Evolutionary conservation across 2,329 filamentous ascomycete species (phyloP).

Genomic region (Botryotinia convoluta): DNA sequence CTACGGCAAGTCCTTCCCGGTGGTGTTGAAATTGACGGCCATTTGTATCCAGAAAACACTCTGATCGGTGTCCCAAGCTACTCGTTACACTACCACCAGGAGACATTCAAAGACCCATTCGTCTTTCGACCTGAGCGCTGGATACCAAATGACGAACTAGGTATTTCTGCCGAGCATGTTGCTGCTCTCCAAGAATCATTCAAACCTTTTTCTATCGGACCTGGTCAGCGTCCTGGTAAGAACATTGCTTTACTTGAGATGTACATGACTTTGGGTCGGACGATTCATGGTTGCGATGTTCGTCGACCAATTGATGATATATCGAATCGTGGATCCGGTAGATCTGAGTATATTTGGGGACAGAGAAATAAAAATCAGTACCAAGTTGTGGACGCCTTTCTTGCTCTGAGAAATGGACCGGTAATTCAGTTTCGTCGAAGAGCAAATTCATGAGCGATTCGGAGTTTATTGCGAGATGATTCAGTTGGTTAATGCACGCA

Average conservation of each 20-base stretch:
- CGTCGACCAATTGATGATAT: not conserved
- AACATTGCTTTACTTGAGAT: conserved; percentile 25
- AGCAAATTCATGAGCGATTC: not conserved
- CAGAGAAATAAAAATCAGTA: conserved; percentile 10
- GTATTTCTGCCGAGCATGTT: conserved; percentile 23
- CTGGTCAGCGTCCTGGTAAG: conserved; percentile 20
- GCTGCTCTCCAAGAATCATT: conserved; percentile 12
- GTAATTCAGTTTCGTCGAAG: conserved; percentile 13
- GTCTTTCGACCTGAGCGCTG: conserved; percentile 36
- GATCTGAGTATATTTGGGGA: conserved; percentile 4
- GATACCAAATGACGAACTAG: conserved; percentile 21
- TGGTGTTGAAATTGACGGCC: conserved; percentile 31
- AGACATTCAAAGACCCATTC: conserved; percentile 45
- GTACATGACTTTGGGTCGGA: conserved; percentile 13
- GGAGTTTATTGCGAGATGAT: not conserved
- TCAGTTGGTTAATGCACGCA: not conserved
- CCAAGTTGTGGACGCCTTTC: not conserved
- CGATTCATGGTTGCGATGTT: not conserved
- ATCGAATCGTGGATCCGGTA: conserved; percentile 1
- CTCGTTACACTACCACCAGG: conserved; percentile 45
- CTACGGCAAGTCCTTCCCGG: not conserved
- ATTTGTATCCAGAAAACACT: conserved; percentile 41
- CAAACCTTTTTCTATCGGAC: conserved; percentile 23
- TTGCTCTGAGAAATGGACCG: not conserved
- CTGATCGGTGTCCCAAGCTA: conserved; percentile 47